These are phyloP conservation scores for Lentinus polychrous DNA, from an alignment of 1,284 basidiomycete genomes.

Conservation along the genomic window DNA sequence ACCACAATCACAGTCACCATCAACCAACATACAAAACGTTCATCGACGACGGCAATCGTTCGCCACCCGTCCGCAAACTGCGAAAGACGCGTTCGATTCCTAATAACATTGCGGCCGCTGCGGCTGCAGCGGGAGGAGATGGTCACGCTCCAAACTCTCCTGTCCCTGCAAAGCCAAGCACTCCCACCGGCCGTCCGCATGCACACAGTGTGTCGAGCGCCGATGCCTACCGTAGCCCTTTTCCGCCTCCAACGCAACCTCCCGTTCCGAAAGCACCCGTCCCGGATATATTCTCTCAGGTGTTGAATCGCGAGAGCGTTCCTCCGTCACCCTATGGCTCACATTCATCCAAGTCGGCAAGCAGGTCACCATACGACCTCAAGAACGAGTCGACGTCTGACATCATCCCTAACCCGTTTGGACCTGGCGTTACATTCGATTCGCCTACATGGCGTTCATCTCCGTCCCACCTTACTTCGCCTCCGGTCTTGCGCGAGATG, in stretches of 20 bases:
- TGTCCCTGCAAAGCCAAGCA: slow-evolving; percentile 18
- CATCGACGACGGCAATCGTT: slow-evolving; percentile 20
- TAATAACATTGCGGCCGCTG: slow-evolving; percentile 33
- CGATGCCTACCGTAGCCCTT: slow-evolving; percentile 42
- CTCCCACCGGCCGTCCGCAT: slow-evolving; percentile 50
- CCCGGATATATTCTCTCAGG: slow-evolving; percentile 56
- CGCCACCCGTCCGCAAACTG: slow-evolving; percentile 40
- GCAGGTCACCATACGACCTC: slow-evolving; percentile 10
- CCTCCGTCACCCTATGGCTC: slow-evolving; percentile 32
- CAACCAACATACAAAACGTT: slow-evolving; percentile 13
- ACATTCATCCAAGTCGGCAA: slow-evolving; percentile 22
- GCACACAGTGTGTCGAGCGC: slow-evolving; percentile 73
- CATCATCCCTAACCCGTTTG: slow-evolving; percentile 53
- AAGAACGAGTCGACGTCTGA: slow-evolving; percentile 15
- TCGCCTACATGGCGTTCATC: slow-evolving; percentile 39
- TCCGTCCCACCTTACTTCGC: slow-evolving; percentile 32
- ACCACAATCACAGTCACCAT: slow-evolving; percentile 15
- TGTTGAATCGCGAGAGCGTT: slow-evolving; percentile 51
- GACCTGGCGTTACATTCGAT: slow-evolving; percentile 52
- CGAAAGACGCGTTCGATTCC: slow-evolving; percentile 68
- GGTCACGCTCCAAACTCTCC: slow-evolving; percentile 5
- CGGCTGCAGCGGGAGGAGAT: slow-evolving; percentile 5
- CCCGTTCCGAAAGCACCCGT: slow-evolving; percentile 8
- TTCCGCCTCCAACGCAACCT: slow-evolving; percentile 8
- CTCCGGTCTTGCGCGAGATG: slow-evolving; percentile 62